Evolutionary conservation across 331 rosid species (phyloP).

Genomic region (Quercus tomentella): DNA sequence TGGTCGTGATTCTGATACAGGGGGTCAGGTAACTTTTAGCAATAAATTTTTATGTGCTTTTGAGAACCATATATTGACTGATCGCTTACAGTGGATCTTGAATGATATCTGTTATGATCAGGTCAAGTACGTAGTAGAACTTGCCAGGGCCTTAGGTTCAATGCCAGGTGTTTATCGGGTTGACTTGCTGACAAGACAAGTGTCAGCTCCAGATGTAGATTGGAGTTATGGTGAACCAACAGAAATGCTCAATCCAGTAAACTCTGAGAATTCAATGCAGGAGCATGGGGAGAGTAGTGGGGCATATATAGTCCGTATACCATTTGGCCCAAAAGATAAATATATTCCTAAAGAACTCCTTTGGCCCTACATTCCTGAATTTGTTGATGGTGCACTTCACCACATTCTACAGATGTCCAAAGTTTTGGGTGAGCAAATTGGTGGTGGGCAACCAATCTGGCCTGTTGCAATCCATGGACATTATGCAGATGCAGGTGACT

Average conservation of each 20-base stretch:
- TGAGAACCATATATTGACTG: not conserved
- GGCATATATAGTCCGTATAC: slow-evolving; percentile 50
- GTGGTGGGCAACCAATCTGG: slow-evolving; percentile 48
- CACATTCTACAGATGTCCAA: slow-evolving; percentile 55
- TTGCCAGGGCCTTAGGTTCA: slow-evolving; percentile 50
- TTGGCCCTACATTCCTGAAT: slow-evolving; percentile 59
- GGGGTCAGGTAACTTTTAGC: slow-evolving; percentile 45
- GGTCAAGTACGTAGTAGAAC: slow-evolving; percentile 65
- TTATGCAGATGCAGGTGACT: slow-evolving; percentile 64
- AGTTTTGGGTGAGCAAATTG: slow-evolving; percentile 55
- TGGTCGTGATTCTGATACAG: slow-evolving; percentile 66
- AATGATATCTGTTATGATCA: slow-evolving; percentile 10
- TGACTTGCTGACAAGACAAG: slow-evolving; percentile 55
- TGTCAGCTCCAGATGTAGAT: slow-evolving; percentile 52
- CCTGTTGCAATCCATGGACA: slow-evolving; percentile 60
- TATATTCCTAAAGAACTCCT: slow-evolving; percentile 47
- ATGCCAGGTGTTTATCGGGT: slow-evolving; percentile 64
- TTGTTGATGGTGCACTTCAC: slow-evolving; percentile 53
- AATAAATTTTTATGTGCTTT: not conserved
- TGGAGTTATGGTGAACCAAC: slow-evolving; percentile 61
- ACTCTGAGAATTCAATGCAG: slow-evolving; percentile 19
- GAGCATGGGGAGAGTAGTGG: slow-evolving; percentile 54
- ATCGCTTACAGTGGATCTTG: slow-evolving; percentile 10
- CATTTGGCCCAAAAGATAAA: slow-evolving; percentile 55
- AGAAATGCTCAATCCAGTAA: slow-evolving; percentile 44